Base-by-base conservation (phyloP, 768 basidiomycete genomes). In the Hypholoma fasciculare region DNA sequence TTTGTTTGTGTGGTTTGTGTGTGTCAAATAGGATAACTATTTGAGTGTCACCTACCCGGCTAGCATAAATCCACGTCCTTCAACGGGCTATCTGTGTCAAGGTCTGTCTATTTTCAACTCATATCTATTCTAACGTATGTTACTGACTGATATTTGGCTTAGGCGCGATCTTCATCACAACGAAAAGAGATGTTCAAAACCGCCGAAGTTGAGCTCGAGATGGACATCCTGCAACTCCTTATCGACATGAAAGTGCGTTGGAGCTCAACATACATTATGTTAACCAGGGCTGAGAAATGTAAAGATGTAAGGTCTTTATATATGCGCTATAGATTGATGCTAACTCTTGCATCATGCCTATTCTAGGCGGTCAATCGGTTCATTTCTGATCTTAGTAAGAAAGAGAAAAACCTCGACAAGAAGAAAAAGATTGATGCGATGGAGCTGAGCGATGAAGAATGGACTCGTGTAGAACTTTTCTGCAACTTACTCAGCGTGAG, bases 61-160 rank as follows among this genome's bases (percentile, higher is more conserved):
- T n/a, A n/a, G n/a, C n/a, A n/a, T n/a, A n/a, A n/a, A n/a, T n/a
- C n/a, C n/a, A n/a, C n/a, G n/a, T n/a, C n/a, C n/a, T n/a, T n/a
- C n/a, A n/a, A 7, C 57, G 66, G 1, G 58, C 65, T 7, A 70
- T 73, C 39, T 54, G 55, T 26, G 63, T 70, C 2, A 72, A 72
- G 55, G 70, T 68, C 52, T 13, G 56, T 47, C 36, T 23, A 23
- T 23, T 23, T 23, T 23, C 23, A 23, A 23, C 49, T 48, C 39
- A 9, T 42, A 46, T 23, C 46, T 36, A 19, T 37, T 51, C 27
- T 47, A 50, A 46, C 52, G 12, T 17, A 14, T 17, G 9, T 23
- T 23, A 26, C 52, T 42, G 49, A 36, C 57, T 36, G 37, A 17
- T 60, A 23, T 52, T 6, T 49, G 19, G 49, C 42, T 27, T 19